Conservation (phyloP, 148 eudicot species). For the Simmondsia chinensis region DNA sequence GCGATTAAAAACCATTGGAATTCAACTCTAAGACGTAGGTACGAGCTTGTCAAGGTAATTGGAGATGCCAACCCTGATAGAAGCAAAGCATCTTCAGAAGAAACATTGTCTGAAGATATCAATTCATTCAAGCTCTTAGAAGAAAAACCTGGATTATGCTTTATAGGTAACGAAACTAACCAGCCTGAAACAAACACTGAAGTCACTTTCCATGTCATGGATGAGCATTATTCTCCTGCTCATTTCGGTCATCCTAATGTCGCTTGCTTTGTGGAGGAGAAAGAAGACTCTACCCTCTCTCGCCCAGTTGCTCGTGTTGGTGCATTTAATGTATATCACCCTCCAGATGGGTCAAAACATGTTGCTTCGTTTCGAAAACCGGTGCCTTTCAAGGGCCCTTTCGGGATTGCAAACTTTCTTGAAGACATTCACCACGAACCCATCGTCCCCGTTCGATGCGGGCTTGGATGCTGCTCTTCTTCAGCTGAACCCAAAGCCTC, state of each 20-base stretch:
- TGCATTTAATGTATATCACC: constrained; percentile 46
- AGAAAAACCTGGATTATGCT: constrained; percentile 11
- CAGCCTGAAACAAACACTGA: constrained; percentile 1
- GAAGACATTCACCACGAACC: constrained; percentile 40
- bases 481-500: constrained; percentile 26
- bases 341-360: constrained; percentile 14
- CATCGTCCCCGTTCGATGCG: constrained; percentile 48
- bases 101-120: constrained; percentile 50
- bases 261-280: constrained; percentile 15
- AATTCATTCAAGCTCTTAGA: constrained; percentile 28
- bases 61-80: constrained; percentile 31
- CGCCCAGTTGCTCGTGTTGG: constrained; percentile 69
- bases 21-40: constrained; percentile 57
- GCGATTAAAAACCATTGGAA: constrained; percentile 93
- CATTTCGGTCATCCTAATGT: constrained; percentile 5
- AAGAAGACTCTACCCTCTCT: constrained; percentile 22
- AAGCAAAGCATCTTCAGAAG: constrained; percentile 51
- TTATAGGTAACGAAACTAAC: constrained; percentile 13
- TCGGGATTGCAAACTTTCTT: constrained; percentile 33
- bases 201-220: neutral
- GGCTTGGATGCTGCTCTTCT: constrained; percentile 60
- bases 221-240: neutral
- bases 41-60: constrained; percentile 12
- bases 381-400: constrained; percentile 34
- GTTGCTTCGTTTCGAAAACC: constrained; percentile 14